A percentile compares a stretch with the other conserved stretches of the same genome.
Evolutionary conservation across 2,329 filamentous ascomycete species (phyloP).

Genomic region (Thielaviopsis punctulata): DNA sequence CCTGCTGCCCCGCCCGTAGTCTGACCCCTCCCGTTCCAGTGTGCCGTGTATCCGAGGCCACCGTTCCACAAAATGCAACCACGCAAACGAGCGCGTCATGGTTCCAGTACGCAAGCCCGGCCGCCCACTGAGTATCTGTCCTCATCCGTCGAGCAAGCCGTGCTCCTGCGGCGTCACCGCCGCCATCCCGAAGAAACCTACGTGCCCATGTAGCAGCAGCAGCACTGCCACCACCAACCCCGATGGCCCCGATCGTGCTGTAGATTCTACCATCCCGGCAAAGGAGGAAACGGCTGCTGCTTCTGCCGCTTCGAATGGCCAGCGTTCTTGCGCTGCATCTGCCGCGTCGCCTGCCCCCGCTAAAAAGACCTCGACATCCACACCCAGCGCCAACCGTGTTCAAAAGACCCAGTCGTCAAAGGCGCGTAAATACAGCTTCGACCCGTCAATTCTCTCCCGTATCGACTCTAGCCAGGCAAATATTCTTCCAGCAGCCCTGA

Average conservation of each 20-base stretch:
- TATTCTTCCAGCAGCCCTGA: constrained; percentile 20
- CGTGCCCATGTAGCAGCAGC: constrained; percentile 31
- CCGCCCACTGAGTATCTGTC: constrained; percentile 50
- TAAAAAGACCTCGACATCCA: constrained; percentile 16
- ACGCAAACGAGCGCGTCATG: constrained; percentile 49
- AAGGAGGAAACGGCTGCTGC: background rate
- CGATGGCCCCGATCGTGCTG: background rate
- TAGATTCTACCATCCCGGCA: background rate
- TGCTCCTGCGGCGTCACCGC: constrained; percentile 50
- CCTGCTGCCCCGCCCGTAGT: constrained; percentile 3
- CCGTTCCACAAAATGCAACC: constrained; percentile 58
- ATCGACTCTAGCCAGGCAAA: constrained; percentile 38
- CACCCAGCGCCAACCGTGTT: constrained; percentile 24
- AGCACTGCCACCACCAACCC: background rate
- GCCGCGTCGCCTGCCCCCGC: background rate
- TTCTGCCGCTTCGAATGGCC: background rate
- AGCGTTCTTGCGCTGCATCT: background rate
- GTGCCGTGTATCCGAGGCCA: constrained; percentile 61
- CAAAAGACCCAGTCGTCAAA: constrained; percentile 26
- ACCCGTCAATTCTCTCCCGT: constrained; percentile 29
- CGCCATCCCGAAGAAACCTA: constrained; percentile 41
- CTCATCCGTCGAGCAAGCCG: constrained; percentile 42
- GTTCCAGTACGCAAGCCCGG: constrained; percentile 56
- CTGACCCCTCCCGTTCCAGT: constrained; percentile 23
- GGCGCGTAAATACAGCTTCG: constrained; percentile 32